A percentile compares a stretch with the other conserved stretches of the same genome.
Evolutionary conservation across 371 early-diverging fungal genomes (phyloP).

Genomic region (Dipsacomyces acuminosporus): DNA sequence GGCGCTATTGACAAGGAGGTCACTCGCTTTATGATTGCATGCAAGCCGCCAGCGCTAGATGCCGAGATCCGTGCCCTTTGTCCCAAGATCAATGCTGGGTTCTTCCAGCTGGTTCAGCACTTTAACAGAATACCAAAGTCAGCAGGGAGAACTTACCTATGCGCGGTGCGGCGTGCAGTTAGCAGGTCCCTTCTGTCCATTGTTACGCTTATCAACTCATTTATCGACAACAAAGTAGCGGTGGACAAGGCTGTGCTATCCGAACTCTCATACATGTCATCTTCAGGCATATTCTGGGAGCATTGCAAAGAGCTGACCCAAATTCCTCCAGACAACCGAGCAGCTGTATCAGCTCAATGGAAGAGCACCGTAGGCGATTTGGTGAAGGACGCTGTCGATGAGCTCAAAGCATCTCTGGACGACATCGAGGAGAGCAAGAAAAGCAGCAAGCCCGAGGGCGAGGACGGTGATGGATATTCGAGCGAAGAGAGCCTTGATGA

Average conservation of each 20-base stretch:
- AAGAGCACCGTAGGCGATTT: constrained; percentile 8
- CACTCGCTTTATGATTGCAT: constrained; percentile 37
- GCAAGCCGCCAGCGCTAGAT: constrained; percentile 40
- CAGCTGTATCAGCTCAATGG: constrained; percentile 24
- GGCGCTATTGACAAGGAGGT: constrained; percentile 39
- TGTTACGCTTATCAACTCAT: constrained; percentile 26
- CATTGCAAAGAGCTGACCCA: constrained; percentile 36
- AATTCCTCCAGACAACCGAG: constrained; percentile 31
- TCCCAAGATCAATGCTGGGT: constrained; percentile 41
- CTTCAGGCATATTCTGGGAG: constrained; percentile 42
- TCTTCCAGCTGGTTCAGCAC: constrained; percentile 37
- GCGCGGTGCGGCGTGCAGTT: constrained; percentile 23
- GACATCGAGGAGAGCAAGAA: constrained; percentile 4
- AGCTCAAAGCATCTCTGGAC: constrained; percentile 22
- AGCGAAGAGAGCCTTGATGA: constrained; percentile 40
- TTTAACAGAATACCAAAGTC: constrained; percentile 22
- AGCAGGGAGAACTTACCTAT: constrained; percentile 29
- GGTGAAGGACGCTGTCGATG: constrained; percentile 31
- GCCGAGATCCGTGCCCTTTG: constrained; percentile 23
- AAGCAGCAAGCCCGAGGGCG: background rate
- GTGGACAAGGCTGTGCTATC: constrained; percentile 14
- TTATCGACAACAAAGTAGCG: constrained; percentile 26
- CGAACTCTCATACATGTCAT: constrained; percentile 21
- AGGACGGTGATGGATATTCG: constrained; percentile 6
- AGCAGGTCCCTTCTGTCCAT: constrained; percentile 24